These are phyloP conservation scores for Porpolomopsis calyptriformis DNA, from an alignment of 768 basidiomycete species.

Conservation along the genomic window DNA sequence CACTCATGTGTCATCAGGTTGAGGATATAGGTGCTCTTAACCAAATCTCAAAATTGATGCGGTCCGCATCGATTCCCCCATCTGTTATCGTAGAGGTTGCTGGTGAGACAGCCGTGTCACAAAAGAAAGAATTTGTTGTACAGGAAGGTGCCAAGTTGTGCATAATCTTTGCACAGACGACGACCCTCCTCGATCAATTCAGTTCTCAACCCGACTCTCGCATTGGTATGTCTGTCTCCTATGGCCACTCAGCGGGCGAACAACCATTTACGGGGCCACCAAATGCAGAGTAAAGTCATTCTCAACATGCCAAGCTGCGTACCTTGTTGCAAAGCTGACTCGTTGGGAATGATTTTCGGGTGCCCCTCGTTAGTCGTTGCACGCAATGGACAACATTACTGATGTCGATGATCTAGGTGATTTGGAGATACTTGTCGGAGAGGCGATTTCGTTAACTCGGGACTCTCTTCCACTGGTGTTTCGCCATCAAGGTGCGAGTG, in stretches of 20 bases:
- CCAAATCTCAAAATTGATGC: constrained; percentile 34
- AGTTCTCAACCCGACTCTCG: constrained; percentile 4
- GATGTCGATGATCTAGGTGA: constrained; percentile 6
- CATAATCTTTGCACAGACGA: constrained; percentile 34
- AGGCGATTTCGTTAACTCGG: constrained; percentile 10
- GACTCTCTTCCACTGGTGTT: not conserved
- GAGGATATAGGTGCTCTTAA: constrained; percentile 39
- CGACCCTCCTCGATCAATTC: constrained; percentile 27
- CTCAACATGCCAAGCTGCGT: too few relatives aligned
- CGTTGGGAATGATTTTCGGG: too few relatives aligned
- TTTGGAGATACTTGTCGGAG: constrained; percentile 12
- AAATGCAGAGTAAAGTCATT: too few relatives aligned
- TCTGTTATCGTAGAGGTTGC: constrained; percentile 9
- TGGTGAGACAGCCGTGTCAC: not conserved
- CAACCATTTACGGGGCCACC: too few relatives aligned
- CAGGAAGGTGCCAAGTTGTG: constrained; percentile 32
- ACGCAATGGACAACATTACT: constrained; percentile 9
- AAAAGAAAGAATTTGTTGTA: constrained; percentile 11
- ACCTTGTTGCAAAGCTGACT: too few relatives aligned
- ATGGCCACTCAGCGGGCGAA: too few relatives aligned
- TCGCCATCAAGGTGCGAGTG: constrained; percentile 5
- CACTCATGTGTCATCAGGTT: constrained; percentile 22
- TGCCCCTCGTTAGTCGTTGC: too few relatives aligned
- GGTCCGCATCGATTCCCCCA: constrained; percentile 11
- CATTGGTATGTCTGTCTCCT: constrained; percentile 12